Evolutionary conservation across 371 early-diverging fungal species (phyloP).

Genomic region (Mortierella sp.): DNA sequence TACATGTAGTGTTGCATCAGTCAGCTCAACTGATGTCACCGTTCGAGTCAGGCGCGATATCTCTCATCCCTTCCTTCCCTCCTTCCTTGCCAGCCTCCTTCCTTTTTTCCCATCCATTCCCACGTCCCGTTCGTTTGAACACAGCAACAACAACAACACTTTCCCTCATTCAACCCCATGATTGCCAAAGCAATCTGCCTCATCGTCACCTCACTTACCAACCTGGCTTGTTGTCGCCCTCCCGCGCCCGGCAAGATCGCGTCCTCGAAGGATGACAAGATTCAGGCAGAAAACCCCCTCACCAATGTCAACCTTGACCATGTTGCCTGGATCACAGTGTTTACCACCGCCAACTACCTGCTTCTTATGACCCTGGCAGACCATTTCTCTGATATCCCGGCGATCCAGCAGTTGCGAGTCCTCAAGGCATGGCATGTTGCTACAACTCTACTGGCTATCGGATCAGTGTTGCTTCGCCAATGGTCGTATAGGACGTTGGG

Average conservation of each 20-base stretch:
- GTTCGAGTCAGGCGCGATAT: no score
- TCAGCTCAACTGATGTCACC: no score
- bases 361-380: not conserved
- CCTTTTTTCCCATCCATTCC: no score
- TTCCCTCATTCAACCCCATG: not conserved
- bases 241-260: slow-evolving; percentile 15
- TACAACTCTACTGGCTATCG: not conserved
- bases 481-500: slow-evolving; percentile 20
- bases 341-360: not conserved
- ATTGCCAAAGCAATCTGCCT: slow-evolving; percentile 6
- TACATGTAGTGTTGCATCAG: no score
- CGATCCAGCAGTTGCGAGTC: slow-evolving; percentile 4
- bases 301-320: not conserved
- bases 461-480: slow-evolving; percentile 1
- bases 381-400: not conserved
- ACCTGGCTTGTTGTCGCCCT: not conserved
- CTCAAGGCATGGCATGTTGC: slow-evolving; percentile 16
- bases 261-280: slow-evolving; percentile 15
- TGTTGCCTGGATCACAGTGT: not conserved
- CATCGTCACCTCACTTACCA: not conserved
- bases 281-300: slow-evolving; percentile 2
- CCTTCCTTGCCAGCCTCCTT: no score
- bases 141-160: no score
- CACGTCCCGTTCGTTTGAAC: no score
- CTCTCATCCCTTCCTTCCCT: no score